Percentiles rank a stretch among this genome's conserved stretches.
phyloP scores from a whole-genome alignment of 345 rosid species.

The Eucalyptus victrix region DNA sequence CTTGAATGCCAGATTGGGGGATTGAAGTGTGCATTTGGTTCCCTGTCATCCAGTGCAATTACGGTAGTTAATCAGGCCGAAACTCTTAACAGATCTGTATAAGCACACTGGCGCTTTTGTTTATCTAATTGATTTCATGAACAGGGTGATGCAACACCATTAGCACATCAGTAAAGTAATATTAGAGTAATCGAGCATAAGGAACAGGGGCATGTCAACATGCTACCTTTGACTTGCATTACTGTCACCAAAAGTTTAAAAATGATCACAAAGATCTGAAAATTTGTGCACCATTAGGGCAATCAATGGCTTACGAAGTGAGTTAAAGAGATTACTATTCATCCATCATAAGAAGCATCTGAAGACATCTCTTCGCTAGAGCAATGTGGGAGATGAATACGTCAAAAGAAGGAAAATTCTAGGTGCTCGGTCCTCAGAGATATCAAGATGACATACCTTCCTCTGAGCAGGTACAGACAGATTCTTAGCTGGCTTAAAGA shows the following conservation, averaged over 20 bases:
- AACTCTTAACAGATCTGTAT: neutral
- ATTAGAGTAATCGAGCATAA: neutral
- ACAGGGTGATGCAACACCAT: neutral
- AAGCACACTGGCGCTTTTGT: neutral
- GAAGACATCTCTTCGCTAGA: neutral
- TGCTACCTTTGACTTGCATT: neutral
- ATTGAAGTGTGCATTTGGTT: conserved; percentile 44
- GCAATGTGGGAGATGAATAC: neutral
- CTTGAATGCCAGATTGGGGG: conserved; percentile 31
- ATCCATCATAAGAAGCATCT: neutral
- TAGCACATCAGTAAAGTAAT: neutral
- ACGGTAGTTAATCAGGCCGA: conserved; percentile 15
- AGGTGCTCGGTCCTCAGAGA: neutral
- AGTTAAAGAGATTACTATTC: neutral
- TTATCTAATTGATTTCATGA: neutral
- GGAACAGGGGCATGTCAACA: neutral
- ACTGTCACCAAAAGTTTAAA: neutral
- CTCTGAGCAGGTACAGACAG: conserved; percentile 45
- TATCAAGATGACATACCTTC: conserved; percentile 40
- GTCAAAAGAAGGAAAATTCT: neutral
- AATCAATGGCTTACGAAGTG: neutral
- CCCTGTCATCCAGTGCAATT: conserved; percentile 53
- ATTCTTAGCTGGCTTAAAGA: conserved; percentile 60
- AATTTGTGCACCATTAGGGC: neutral
- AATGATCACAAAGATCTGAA: neutral